Evolutionary conservation across 192 early-diverging fungal genomes (phyloP).

Genomic region (Coemansia reversa): DNA sequence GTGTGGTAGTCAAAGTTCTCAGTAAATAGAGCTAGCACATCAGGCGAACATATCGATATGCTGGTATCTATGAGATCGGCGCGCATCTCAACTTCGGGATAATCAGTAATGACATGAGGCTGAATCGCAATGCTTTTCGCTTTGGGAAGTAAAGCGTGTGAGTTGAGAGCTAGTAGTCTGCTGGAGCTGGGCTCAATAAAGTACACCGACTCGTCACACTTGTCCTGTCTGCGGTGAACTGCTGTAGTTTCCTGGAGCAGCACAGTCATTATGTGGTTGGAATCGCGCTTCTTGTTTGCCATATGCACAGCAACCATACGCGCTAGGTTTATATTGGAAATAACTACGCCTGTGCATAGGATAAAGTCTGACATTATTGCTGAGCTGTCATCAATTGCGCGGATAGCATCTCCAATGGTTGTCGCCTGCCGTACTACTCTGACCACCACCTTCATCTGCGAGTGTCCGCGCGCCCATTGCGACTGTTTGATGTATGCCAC

Average conservation of each 20-base stretch:
- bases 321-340: conserved; percentile 85
- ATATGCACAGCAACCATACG: conserved; percentile 76
- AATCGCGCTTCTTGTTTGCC: conserved; percentile 69
- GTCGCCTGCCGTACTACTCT: conserved; percentile 70
- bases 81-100: conserved; percentile 72
- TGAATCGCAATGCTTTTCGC: conserved; percentile 51
- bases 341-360: conserved; percentile 83
- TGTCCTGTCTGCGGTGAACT: conserved; percentile 64
- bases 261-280: conserved; percentile 94
- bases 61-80: conserved; percentile 92
- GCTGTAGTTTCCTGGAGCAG: conserved; percentile 71
- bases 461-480: conserved; percentile 68
- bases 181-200: conserved; percentile 74
- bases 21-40: conserved; percentile 87
- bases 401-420: conserved; percentile 89
- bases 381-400: conserved; percentile 81
- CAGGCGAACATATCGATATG: conserved; percentile 90
- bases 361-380: conserved; percentile 88
- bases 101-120: conserved; percentile 39
- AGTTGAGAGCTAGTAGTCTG: conserved; percentile 81
- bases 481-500: conserved; percentile 84
- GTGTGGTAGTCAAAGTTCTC: conserved; percentile 99
- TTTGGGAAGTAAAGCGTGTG: conserved; percentile 46
- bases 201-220: conserved; percentile 66
- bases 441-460: conserved; percentile 68